Evolutionary conservation across 768 basidiomycete genomes (phyloP), one percentile per base, ranked within the genome.

Genomic region (Boletus sp.): DNA sequence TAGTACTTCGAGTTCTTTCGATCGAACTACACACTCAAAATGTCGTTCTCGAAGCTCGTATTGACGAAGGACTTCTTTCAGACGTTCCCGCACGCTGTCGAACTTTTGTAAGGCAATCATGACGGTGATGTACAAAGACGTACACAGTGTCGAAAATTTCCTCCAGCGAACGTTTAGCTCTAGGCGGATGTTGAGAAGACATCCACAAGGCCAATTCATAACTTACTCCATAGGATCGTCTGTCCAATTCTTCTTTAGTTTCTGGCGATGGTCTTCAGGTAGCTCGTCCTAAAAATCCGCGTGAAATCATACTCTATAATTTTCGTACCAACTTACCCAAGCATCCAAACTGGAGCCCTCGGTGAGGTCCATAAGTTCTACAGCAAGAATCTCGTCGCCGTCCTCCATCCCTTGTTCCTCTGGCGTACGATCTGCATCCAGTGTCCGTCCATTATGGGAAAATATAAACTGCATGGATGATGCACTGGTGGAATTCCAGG

Each of bases 41-140:
- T 94, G 92, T 68, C 85, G 86, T 76, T 94, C 92, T 57, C 92
- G 87, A 54, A 93, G 83, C 67, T 94, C 89, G 67, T 94, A 94
- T 67, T 93, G 92, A 28, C 86, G 84, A 44, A 94, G 82, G 36
- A 94, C 83, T 63, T 92, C 89, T 67, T 92, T 94, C 71, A 94
- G 78, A 47, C 92, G 85, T 73, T 91, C 90, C 35, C 90, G 88
- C 42, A 91, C 86, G 57, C 92, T 94, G 61, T 46, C 47, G 14
- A 57, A 37, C 24, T 28, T 52, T 48, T 59, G 50, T 48, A 37
- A 59, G 59, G 18, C 1, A 24, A 24, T 24, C 30, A 47, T 17
- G 36, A 42, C 9, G 12, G n/a, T 28, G 28, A 47, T 39, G 14
- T 7, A 49, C 50, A 49, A 47, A 10, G 35, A 82, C 89, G 56